phyloP scores from a whole-genome alignment of 139 green algal species.

The Bryopsis sp. region DNA sequence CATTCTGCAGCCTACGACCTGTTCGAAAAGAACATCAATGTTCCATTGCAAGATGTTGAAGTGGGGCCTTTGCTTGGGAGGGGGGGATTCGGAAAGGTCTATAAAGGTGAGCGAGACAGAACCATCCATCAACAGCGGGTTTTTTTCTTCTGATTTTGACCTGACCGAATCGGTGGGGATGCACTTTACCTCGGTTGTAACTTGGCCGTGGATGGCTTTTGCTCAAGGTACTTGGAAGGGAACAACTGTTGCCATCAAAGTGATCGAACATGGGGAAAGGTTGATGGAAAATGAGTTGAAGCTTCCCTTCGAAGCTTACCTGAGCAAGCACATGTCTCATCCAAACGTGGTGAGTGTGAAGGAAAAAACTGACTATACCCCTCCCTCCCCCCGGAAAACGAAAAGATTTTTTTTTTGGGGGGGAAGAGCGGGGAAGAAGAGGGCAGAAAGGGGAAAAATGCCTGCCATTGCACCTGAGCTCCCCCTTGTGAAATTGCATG shows the following conservation, averaged over 20 bases:
- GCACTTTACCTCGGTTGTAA: too few relatives aligned
- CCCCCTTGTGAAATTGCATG: too few relatives aligned
- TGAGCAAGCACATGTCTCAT: conserved; percentile 16
- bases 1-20: background rate
- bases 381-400: too few relatives aligned
- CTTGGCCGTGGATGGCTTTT: too few relatives aligned
- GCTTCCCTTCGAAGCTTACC: conserved; percentile 17
- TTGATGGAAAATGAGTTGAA: conserved; percentile 15
- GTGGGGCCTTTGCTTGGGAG: conserved; percentile 10
- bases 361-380: too few relatives aligned
- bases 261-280: conserved; percentile 26
- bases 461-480: too few relatives aligned
- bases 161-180: too few relatives aligned
- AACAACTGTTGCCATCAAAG: conserved; percentile 31
- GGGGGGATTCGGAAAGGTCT: conserved; percentile 18
- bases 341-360: conserved; percentile 19
- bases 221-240: conserved; percentile 28
- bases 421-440: too few relatives aligned
- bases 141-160: too few relatives aligned
- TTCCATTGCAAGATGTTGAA: conserved; percentile 16
- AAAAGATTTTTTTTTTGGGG: too few relatives aligned
- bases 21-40: background rate
- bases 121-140: too few relatives aligned
- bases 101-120: conserved; percentile 13
- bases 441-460: too few relatives aligned